phyloP scores from a whole-genome alignment of 2,329 filamentous ascomycete species.

The Diaporthe sp. region DNA sequence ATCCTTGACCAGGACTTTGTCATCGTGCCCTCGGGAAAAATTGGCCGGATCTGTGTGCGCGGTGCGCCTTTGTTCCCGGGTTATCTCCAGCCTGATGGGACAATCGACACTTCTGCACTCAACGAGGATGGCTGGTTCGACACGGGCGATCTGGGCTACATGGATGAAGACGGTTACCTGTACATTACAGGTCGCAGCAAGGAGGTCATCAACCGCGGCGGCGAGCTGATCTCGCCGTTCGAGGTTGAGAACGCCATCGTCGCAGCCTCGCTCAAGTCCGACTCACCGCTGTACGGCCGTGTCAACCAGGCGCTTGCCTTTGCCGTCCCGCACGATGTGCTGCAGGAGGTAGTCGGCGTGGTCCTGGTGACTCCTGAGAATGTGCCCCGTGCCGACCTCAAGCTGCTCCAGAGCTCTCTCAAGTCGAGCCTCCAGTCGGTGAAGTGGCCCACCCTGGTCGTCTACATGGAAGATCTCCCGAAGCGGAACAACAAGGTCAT shows the following conservation, averaged over 20 bases:
- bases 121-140: constrained; percentile 85
- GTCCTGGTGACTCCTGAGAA: constrained; percentile 35
- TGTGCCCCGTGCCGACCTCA: constrained; percentile 54
- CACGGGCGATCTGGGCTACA: constrained; percentile 88
- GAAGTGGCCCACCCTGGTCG: constrained; percentile 66
- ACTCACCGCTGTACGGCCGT: constrained; percentile 25
- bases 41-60: constrained; percentile 86
- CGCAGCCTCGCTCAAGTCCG: constrained; percentile 32
- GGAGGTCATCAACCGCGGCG: constrained; percentile 91
- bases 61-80: constrained; percentile 88
- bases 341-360: constrained; percentile 40
- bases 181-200: constrained; percentile 94
- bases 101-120: constrained; percentile 82
- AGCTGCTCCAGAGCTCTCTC: constrained; percentile 62
- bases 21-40: constrained; percentile 76
- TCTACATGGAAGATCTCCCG: constrained; percentile 69
- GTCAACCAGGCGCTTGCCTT: constrained; percentile 37
- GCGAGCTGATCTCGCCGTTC: constrained; percentile 91
- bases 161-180: constrained; percentile 84
- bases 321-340: constrained; percentile 35
- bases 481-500: constrained; percentile 72
- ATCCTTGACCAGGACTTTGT: constrained; percentile 81
- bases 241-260: constrained; percentile 80
- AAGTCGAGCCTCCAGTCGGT: constrained; percentile 63
- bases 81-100: constrained; percentile 82